Conservation (phyloP, 169 alveolate genomes). For the Toxoplasma gondii region DNA sequence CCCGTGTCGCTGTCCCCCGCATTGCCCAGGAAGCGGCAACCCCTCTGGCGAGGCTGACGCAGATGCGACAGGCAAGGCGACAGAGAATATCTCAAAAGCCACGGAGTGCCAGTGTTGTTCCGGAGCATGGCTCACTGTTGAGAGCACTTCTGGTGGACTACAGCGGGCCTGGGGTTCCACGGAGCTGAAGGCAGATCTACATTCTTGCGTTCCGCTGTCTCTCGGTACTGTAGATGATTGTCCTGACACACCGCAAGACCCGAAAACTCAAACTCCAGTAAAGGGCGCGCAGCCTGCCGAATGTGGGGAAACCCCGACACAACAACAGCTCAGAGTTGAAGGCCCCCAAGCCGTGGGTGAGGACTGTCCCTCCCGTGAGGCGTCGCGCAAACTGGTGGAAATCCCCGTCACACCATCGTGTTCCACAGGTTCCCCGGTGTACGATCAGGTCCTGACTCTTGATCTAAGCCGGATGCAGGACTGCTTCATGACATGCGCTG, state of each 20-base stretch:
- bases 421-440: neutral
- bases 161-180: neutral
- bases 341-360: too few species aligned
- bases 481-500: constrained; percentile 31
- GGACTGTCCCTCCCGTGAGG: neutral
- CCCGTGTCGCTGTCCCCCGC: neutral
- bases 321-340: too few species aligned
- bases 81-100: neutral
- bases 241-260: too few species aligned
- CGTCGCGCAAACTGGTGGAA: neutral
- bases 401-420: neutral
- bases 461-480: constrained; percentile 1
- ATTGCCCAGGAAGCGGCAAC: neutral
- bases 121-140: neutral
- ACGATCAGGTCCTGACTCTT: neutral
- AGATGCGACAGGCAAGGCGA: neutral
- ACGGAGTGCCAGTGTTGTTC: neutral
- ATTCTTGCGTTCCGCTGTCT: too few species aligned
- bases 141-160: neutral
- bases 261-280: too few species aligned
- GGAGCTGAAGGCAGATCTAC: too few species aligned
- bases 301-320: too few species aligned
- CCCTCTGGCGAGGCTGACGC: neutral
- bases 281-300: too few species aligned
- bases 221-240: too few species aligned